Percentiles rank a stretch among this genome's conserved stretches.
These are phyloP conservation scores for Cladosporium velox DNA, from an alignment of 2,329 filamentous ascomycete genomes.

Conservation along the genomic window DNA sequence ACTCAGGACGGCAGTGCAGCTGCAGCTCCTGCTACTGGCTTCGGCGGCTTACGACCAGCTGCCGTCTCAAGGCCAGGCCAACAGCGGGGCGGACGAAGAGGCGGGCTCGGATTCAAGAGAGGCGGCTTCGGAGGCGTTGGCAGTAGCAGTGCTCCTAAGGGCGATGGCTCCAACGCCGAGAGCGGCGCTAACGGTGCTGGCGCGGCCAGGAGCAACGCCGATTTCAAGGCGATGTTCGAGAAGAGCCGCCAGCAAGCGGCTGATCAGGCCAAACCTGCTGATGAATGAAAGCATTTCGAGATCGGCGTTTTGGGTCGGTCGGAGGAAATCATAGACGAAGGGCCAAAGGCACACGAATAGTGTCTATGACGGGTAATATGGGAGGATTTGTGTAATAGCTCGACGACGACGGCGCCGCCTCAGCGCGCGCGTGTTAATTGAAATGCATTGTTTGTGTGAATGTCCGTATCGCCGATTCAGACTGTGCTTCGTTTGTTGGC, in stretches of 20 bases:
- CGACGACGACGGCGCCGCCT: background rate
- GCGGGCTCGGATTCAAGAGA: conserved; percentile 54
- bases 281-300: conserved; percentile 2
- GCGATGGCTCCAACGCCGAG: conserved; percentile 19
- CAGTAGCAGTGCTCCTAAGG: background rate
- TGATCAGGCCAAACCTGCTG: background rate
- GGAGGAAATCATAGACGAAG: background rate
- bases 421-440: background rate
- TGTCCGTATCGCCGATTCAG: too few species aligned
- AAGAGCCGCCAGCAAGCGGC: conserved; percentile 28
- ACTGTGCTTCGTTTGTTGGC: too few species aligned
- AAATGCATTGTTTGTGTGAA: background rate
- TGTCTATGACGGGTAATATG: background rate
- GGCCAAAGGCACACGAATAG: background rate
- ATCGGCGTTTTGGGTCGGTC: background rate
- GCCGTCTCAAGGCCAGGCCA: conserved; percentile 49
- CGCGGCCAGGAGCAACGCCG: conserved; percentile 57
- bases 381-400: background rate
- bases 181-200: conserved; percentile 32
- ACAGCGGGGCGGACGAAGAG: conserved; percentile 46
- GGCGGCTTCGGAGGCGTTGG: conserved; percentile 36
- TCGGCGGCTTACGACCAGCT: conserved; percentile 25
- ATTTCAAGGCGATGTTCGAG: conserved; percentile 59
- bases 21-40: conserved; percentile 34
- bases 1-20: conserved; percentile 39